Base-by-base conservation (phyloP, 2,329 filamentous ascomycete species). In the Simplicillium aogashimaense region DNA sequence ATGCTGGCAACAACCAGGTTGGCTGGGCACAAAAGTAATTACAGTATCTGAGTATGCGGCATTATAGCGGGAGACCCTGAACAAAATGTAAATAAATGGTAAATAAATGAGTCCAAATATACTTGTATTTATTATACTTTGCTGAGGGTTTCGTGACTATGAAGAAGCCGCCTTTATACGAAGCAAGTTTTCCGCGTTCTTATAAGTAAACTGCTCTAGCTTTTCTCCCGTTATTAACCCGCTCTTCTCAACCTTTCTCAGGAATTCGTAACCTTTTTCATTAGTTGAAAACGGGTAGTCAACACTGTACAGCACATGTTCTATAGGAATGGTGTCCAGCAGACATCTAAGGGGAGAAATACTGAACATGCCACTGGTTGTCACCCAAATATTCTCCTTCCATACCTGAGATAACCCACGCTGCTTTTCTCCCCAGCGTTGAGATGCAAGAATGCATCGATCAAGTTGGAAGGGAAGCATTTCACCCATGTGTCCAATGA, bases 281-380 rank as follows among this genome's bases (percentile, higher is more conserved):
- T 67, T 74, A 37, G 57, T 58, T 34, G 63, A 63, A 37, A 77
- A 76, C 0, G 74, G 76, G 47, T 76, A 78, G 47, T 78, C 74
- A 9, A 76, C 67, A 44, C 69, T 75, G 48, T 71, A 78, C 50
- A 79, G 41, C 1, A 79, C 62, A 12, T 61, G 60, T 17, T 76
- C 70, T n/a, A 65, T 58, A 14, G 56, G 60, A 2, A 65, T 72
- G 7, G 65, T 66, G 41, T 63, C 45, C 36, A 69, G 42, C 7
- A 70, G 49, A 38, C 59, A 65, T 2, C 61, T 61, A 56, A 78
- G 48, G 5, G 66, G 68, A 40, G 57, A 61, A 14, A 76, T 43
- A 20, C 65, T 65, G 53, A 69, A 75, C 41, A 69, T 65, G 3
- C 74, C 74, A 39, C 65, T 70, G 2, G 73, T 76, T 2, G 74